Evolutionary conservation across 257 asterid species (phyloP).

Genomic region (Eucommia ulmoides): DNA sequence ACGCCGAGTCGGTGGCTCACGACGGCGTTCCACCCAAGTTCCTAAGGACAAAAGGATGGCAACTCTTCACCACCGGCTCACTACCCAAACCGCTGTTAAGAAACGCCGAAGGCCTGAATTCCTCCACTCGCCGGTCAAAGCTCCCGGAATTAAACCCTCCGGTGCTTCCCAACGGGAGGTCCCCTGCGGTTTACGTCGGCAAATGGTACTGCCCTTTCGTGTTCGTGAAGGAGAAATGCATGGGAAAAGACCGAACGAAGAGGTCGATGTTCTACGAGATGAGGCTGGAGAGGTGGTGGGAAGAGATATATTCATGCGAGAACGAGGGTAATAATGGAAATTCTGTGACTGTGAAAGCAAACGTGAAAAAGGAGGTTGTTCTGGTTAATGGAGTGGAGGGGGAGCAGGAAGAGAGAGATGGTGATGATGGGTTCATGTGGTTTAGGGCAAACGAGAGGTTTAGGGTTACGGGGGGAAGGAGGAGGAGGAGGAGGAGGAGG

Average conservation of each 20-base stretch:
- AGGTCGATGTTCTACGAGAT: slow-evolving; percentile 41
- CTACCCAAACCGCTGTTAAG: slow-evolving; percentile 19
- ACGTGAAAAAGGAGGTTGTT: slow-evolving; percentile 26
- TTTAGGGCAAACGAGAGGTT: slow-evolving; percentile 28
- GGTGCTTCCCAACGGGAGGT: slow-evolving; percentile 28
- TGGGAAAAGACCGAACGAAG: slow-evolving; percentile 33
- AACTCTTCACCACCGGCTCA: slow-evolving; percentile 26
- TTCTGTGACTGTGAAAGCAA: slow-evolving; percentile 27
- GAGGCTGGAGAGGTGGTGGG: slow-evolving; percentile 80
- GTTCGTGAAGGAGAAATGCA: slow-evolving; percentile 35
- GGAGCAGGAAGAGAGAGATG: slow-evolving; percentile 26
- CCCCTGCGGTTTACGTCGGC: slow-evolving; percentile 41
- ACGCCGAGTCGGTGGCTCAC: slow-evolving; percentile 53
- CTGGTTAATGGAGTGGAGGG: slow-evolving; percentile 51
- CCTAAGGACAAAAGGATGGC: slow-evolving; percentile 62
- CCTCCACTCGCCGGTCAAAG: slow-evolving; percentile 12
- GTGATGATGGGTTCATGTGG: slow-evolving; percentile 34
- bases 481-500: slow-evolving; percentile 22
- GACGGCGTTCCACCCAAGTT: slow-evolving; percentile 68
- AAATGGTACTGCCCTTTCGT: slow-evolving; percentile 67
- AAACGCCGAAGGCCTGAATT: slow-evolving; percentile 40
- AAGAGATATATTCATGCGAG: slow-evolving; percentile 34
- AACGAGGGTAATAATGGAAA: slow-evolving; percentile 17
- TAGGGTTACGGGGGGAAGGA: slow-evolving; percentile 14
- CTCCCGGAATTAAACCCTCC: slow-evolving; percentile 41